phyloP scores from a whole-genome alignment of 1,284 basidiomycete species.

The Meira nashicola region DNA sequence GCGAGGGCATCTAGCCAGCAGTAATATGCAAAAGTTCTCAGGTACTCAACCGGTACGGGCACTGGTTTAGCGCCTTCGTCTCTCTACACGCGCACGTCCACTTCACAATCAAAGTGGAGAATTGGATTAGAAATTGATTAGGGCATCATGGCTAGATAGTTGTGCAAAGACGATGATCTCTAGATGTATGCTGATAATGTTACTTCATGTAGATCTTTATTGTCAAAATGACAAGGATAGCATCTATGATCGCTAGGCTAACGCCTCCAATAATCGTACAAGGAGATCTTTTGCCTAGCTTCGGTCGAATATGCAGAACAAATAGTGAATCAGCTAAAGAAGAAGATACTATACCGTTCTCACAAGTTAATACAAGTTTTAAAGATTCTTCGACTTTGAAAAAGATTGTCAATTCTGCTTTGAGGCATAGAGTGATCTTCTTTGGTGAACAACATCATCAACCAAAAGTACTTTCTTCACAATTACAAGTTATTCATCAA shows the following conservation, averaged over 20 bases:
- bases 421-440: conserved; percentile 19
- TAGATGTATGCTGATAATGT: no score
- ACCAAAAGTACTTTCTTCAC: conserved; percentile 30
- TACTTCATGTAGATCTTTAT: no score
- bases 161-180: no score
- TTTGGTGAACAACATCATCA: conserved; percentile 46
- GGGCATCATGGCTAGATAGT: no score
- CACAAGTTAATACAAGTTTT: not conserved
- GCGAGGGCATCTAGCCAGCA: no score
- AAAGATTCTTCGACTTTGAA: not conserved
- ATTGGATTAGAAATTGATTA: no score
- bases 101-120: no score
- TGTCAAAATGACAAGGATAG: no score
- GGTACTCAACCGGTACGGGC: no score
- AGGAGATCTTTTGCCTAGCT: not conserved
- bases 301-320: conserved; percentile 3
- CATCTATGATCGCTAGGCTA: conserved; percentile 4
- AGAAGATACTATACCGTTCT: not conserved
- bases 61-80: no score
- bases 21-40: no score
- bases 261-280: not conserved
- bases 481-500: conserved; percentile 29
- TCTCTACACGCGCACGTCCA: no score
- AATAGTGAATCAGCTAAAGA: not conserved
- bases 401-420: conserved; percentile 7